phyloP scores from a whole-genome alignment of 192 early-diverging fungal genomes.

The Pilaira anomala region DNA sequence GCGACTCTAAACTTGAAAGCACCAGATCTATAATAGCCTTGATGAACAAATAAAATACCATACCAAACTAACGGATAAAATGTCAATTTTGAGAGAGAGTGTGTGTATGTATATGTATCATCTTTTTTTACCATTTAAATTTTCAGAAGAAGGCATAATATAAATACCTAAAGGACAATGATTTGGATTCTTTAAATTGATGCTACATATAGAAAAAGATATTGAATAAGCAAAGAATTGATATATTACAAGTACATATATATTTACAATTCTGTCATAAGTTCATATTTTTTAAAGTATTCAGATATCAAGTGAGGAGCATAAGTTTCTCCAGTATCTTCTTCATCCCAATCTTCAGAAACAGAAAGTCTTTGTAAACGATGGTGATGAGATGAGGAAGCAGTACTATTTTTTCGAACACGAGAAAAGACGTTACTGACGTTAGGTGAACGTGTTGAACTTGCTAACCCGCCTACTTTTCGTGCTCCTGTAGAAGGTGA shows the following conservation, averaged over 20 bases:
- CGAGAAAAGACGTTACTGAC: conserved; percentile 17
- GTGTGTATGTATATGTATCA: background rate
- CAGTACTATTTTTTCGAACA: background rate
- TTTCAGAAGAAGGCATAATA: conserved; percentile 73
- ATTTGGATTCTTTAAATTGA: conserved; percentile 68
- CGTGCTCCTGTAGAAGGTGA: conserved; percentile 16
- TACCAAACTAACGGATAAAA: conserved; percentile 60
- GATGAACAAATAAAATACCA: conserved; percentile 84
- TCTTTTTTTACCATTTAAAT: conserved; percentile 53
- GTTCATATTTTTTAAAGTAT: conserved; percentile 60
- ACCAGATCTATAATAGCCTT: conserved; percentile 85
- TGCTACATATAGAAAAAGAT: conserved; percentile 40
- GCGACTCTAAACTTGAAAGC: conserved; percentile 86
- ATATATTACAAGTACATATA: background rate
- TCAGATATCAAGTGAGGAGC: conserved; percentile 20
- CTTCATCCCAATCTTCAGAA: conserved; percentile 20
- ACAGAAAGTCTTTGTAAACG: background rate
- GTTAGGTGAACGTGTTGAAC: conserved; percentile 10
- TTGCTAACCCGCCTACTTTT: background rate
- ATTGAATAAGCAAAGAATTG: background rate
- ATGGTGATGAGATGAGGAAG: background rate
- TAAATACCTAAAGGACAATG: conserved; percentile 89
- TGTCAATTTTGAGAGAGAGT: background rate
- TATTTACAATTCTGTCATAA: conserved; percentile 71
- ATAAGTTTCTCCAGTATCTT: conserved; percentile 7